Base-by-base conservation (phyloP, 1,284 basidiomycete species). In the Pulchroboletus neoregius region DNA sequence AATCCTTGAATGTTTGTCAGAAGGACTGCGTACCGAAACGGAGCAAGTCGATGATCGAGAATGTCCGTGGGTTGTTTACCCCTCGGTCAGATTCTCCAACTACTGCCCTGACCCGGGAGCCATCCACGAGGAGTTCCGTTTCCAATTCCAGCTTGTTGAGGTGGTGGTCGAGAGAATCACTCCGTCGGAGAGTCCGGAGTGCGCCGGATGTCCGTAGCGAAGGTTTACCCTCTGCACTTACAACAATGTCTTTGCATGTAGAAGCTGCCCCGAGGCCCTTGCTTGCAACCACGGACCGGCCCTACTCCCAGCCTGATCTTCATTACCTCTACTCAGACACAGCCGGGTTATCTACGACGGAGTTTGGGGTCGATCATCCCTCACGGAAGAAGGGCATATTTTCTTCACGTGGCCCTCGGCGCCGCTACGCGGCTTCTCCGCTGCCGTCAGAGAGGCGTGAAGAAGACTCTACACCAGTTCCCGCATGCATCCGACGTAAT, bases 161-260 rank as follows among this genome's bases (percentile, higher is more conserved):
- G 52, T 78, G 74, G 63, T 73, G 72, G 69, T 69, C 71, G 31
- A 71, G 68, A 54, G 71, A 70, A 18, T 70, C 75, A 16, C 58
- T 75, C 33, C 75, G 75, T 39, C 71, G 72, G 23, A 69, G 77
- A 43, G 68, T 71, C 34, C 72, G 71, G 52, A 79, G 77, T 51
- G 73, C 74, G 1, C 75, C 79, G 15, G 67, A 74, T 27, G 67
- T 66, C 11, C 64, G 68, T 20, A 49, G 50, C 16, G 58, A 56
- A 24, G 58, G 55, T 27, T 40, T 68, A 32, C 62, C 67, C 10
- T 49, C 57, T 3, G 45, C 48, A 6, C 48, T 55, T 18, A 68
- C 65, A 2, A 61, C 62, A 7, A 50, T 41, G 43, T 65, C 62
- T 28, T 48, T 65, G 31, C 49, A 54, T 30, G 41, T 48, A n/a